Evolutionary conservation across 1,284 basidiomycete species (phyloP).

Genomic region (Ganoderma multipileum): DNA sequence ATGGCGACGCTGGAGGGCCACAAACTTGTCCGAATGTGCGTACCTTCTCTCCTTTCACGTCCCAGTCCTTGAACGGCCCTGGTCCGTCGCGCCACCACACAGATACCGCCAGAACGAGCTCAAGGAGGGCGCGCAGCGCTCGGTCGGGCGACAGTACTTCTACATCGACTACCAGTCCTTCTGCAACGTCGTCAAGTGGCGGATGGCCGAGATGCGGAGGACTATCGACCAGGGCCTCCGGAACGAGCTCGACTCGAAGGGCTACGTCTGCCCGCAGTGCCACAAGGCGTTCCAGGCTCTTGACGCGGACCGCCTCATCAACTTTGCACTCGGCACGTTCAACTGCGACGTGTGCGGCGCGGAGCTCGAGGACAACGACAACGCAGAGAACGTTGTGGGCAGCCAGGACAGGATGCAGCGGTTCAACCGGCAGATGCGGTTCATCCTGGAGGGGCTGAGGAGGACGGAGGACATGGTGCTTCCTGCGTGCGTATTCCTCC

Average conservation of each 20-base stretch:
- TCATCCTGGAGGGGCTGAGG: conserved; percentile 87
- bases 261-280: conserved; percentile 94
- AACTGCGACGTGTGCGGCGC: conserved; percentile 81
- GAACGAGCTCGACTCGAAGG: conserved; percentile 96
- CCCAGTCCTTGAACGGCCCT: background rate
- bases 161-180: conserved; percentile 96
- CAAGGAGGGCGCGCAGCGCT: conserved; percentile 82
- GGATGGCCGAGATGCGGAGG: conserved; percentile 93
- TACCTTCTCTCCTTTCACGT: conserved; percentile 22
- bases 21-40: conserved; percentile 84
- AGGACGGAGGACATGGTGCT: conserved; percentile 89
- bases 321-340: conserved; percentile 67
- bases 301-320: conserved; percentile 85
- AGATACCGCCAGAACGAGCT: conserved; percentile 88
- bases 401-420: conserved; percentile 95
- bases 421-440: conserved; percentile 92
- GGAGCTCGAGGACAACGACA: conserved; percentile 93
- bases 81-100: conserved; percentile 3
- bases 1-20: conserved; percentile 89
- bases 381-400: conserved; percentile 82
- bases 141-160: conserved; percentile 89
- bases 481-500: conserved; percentile 59
- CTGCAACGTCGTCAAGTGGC: conserved; percentile 97
- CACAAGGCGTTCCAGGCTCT: conserved; percentile 85
- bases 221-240: conserved; percentile 88